Conservation (phyloP, 495 filamentous ascomycete genomes). For the Lasiosphaeria miniovina region DNA sequence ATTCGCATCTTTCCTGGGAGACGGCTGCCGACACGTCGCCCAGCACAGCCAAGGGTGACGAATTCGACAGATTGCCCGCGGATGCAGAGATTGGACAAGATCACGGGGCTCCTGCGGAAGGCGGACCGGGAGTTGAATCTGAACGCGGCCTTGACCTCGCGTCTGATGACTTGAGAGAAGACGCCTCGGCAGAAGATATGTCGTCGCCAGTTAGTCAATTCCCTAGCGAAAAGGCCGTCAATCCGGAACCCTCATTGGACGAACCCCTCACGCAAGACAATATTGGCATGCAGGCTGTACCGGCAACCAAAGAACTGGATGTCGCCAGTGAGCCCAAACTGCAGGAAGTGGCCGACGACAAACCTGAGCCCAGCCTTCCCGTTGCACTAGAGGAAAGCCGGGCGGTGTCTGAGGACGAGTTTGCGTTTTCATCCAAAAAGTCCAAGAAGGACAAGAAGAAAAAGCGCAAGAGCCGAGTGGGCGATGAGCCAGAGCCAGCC, state of each 20-base stretch:
- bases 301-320: background rate
- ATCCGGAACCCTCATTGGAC: background rate
- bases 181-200: conserved; percentile 8
- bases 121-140: conserved; percentile 8
- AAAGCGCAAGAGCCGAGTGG: conserved; percentile 17
- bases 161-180: background rate
- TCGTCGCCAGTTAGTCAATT: background rate
- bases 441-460: conserved; percentile 38
- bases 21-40: conserved; percentile 6
- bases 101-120: conserved; percentile 12
- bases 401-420: conserved; percentile 9
- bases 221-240: too few species aligned
- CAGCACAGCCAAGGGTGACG: conserved; percentile 24
- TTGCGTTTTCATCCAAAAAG: conserved; percentile 20
- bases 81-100: conserved; percentile 11
- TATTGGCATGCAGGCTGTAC: background rate
- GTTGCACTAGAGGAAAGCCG: background rate
- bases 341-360: background rate
- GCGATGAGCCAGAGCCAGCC: conserved; percentile 17
- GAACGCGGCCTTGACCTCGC: conserved; percentile 13
- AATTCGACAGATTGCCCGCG: conserved; percentile 12
- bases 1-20: background rate
- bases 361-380: background rate
- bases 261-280: background rate
- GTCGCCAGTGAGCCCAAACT: background rate